phyloP scores from a whole-genome alignment of 2,329 filamentous ascomycete species.

The Dactylonectria macrodidyma region DNA sequence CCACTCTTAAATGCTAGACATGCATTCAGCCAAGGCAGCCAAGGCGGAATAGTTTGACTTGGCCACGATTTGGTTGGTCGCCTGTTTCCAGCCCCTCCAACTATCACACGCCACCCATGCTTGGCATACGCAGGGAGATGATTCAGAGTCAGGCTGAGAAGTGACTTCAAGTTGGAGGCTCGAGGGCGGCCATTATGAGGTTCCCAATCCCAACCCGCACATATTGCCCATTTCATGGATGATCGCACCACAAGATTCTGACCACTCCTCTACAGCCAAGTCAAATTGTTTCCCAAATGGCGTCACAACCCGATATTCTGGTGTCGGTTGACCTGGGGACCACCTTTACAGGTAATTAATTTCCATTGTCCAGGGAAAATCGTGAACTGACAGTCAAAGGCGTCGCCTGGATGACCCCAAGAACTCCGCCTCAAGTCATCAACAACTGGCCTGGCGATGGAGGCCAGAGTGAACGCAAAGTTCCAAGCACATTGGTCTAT shows the following conservation, averaged over 20 bases:
- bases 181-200: too few relatives aligned
- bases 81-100: too few relatives aligned
- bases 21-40: too few relatives aligned
- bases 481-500: conserved; percentile 67
- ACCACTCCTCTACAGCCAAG: neutral
- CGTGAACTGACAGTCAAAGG: conserved; percentile 40
- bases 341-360: conserved; percentile 59
- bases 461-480: conserved; percentile 68
- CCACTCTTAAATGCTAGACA: too few relatives aligned
- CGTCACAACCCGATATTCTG: conserved; percentile 53
- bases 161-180: too few relatives aligned
- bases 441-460: conserved; percentile 69
- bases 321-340: conserved; percentile 63
- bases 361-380: neutral
- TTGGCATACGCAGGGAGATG: too few relatives aligned
- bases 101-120: too few relatives aligned
- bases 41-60: too few relatives aligned
- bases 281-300: conserved; percentile 38
- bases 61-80: too few relatives aligned
- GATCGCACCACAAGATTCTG: neutral
- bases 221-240: neutral
- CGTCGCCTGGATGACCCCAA: conserved; percentile 57
- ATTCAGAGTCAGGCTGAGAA: too few relatives aligned
- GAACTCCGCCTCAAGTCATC: conserved; percentile 60
- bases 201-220: too few relatives aligned